Evolutionary conservation across 2,329 filamentous ascomycete species (phyloP).

Genomic region (Pseudophaeomoniella oleicola): DNA sequence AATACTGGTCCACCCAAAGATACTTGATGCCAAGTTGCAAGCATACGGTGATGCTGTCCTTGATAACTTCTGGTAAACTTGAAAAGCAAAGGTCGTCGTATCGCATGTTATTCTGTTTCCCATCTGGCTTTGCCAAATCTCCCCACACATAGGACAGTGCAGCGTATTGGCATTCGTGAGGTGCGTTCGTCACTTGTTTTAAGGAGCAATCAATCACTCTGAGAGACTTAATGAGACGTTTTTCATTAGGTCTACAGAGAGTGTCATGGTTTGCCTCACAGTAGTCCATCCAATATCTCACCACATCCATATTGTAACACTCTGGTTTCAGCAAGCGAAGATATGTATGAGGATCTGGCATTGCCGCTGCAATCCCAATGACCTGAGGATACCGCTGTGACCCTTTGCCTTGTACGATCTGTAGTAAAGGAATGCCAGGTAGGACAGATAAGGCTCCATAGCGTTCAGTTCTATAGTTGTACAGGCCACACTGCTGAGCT

Average conservation of each 20-base stretch:
- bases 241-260: neutral
- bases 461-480: no score
- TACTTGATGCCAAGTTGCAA: conserved; percentile 5
- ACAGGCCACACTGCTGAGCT: no score
- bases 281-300: neutral
- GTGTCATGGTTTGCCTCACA: neutral
- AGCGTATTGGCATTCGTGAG: neutral
- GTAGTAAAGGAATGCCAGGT: no score
- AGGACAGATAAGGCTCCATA: no score
- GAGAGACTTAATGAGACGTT: neutral
- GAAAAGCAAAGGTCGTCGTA: no score
- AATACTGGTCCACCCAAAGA: conserved; percentile 18
- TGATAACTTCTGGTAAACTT: neutral
- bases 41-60: neutral
- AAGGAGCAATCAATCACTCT: neutral
- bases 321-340: neutral
- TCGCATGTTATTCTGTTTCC: no score
- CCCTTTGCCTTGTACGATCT: no score
- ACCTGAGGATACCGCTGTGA: no score
- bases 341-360: no score
- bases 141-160: conserved; percentile 1
- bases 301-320: neutral
- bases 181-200: neutral
- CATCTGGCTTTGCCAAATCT: neutral
- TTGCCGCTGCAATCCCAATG: no score